These are phyloP conservation scores for Beta macrorhiza DNA, from an alignment of 179 eudicot species.

Conservation along the genomic window DNA sequence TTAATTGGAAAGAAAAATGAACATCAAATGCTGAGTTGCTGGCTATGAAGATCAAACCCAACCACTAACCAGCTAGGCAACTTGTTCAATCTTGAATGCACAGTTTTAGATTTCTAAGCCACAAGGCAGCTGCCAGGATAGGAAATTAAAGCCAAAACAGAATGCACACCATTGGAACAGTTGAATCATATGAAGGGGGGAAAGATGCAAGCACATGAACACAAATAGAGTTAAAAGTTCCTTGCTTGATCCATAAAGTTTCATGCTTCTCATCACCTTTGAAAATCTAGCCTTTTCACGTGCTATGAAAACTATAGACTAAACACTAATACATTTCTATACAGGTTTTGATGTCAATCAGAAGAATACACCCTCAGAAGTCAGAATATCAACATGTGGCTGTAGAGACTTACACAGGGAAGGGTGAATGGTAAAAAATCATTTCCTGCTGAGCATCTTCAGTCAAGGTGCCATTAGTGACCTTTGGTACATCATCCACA, in stretches of 20 bases:
- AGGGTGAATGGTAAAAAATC: constrained; percentile 50
- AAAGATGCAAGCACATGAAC: background rate
- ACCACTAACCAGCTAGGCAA: background rate
- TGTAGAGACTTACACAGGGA: constrained; percentile 42
- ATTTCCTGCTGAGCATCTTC: constrained; percentile 29
- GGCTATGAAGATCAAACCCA: background rate
- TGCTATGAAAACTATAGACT: background rate
- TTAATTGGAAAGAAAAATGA: background rate
- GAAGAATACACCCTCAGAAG: background rate
- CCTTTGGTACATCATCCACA: constrained; percentile 34
- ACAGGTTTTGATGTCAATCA: background rate
- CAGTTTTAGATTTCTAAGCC: background rate
- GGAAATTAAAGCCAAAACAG: background rate
- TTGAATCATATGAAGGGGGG: background rate
- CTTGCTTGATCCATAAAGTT: background rate
- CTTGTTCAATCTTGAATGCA: background rate
- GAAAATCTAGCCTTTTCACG: background rate
- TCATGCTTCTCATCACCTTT: background rate
- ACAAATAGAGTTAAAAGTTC: background rate
- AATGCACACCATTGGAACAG: background rate
- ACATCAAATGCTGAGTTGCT: background rate
- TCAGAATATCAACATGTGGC: background rate
- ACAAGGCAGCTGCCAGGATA: background rate
- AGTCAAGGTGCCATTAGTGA: constrained; percentile 14
- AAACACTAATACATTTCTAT: background rate